Conservation (phyloP, 148 eudicot species). For the Rhododendron ferrugineum region DNA sequence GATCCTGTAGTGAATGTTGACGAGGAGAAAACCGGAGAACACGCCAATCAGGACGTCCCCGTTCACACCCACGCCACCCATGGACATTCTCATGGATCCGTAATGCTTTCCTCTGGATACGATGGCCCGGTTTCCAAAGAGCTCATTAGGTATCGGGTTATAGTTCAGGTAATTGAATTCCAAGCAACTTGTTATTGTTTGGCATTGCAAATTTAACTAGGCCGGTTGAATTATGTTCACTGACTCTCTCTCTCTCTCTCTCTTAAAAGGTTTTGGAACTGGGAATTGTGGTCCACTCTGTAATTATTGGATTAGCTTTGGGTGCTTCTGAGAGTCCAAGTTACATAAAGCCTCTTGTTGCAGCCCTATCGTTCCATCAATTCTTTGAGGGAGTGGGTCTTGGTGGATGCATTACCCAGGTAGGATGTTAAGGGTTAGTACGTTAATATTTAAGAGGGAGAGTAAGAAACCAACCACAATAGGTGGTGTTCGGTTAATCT, state of each 20-base stretch:
- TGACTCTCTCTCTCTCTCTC: no score
- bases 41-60: neutral
- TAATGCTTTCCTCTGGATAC: neutral
- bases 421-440: neutral
- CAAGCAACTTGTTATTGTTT: neutral
- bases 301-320: conserved; percentile 9
- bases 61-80: neutral
- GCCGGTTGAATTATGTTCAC: neutral
- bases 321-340: conserved; percentile 1
- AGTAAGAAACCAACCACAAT: no score
- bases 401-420: conserved; percentile 8
- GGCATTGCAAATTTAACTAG: neutral
- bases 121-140: neutral
- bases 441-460: no score
- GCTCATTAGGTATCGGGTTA: neutral
- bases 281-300: conserved; percentile 8
- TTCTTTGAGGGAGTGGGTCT: neutral
- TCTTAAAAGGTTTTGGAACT: neutral
- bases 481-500: no score
- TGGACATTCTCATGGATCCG: neutral
- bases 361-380: neutral
- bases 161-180: neutral
- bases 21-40: neutral
- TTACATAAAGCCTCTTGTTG: neutral
- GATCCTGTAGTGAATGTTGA: neutral